A percentile compares a stretch with the other conserved stretches of the same genome.
These are phyloP conservation scores for Sporothrix curviconia DNA, from an alignment of 2,329 filamentous ascomycete species.

Conservation along the genomic window DNA sequence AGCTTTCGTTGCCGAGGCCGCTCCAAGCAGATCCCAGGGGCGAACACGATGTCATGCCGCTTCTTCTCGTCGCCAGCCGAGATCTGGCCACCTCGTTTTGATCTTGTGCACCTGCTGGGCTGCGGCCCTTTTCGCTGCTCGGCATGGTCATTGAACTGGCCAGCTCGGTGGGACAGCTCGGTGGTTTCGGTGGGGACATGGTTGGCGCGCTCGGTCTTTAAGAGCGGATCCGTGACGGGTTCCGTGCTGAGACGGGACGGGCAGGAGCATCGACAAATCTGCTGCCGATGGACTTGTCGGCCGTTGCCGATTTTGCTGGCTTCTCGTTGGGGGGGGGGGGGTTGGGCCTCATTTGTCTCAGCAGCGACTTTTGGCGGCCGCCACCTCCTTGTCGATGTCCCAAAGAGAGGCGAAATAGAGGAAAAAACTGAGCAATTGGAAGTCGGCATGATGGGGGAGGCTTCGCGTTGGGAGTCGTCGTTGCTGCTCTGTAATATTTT, in stretches of 20 bases:
- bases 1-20: conserved; percentile 64
- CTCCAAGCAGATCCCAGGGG: conserved; percentile 63
- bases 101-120: conserved; percentile 43
- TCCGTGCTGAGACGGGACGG: background rate
- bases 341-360: background rate
- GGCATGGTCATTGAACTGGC: conserved; percentile 35
- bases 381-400: conserved; percentile 2
- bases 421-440: too few relatives aligned
- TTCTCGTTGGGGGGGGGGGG: background rate
- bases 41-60: conserved; percentile 44
- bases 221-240: background rate
- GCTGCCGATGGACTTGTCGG: background rate
- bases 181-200: background rate
- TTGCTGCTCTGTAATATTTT: too few relatives aligned
- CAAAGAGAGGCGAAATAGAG: too few relatives aligned
- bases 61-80: conserved; percentile 64
- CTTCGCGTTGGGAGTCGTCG: background rate
- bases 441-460: background rate
- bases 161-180: conserved; percentile 37
- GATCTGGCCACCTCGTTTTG: conserved; percentile 53
- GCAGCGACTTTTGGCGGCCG: conserved; percentile 1
- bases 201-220: background rate
- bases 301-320: background rate
- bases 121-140: conserved; percentile 35
- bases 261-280: background rate